A percentile compares a stretch with the other conserved stretches of the same genome.
These are phyloP conservation scores for Debaryomyces robertsiae DNA, from an alignment of 1,139 yeast genomes.

Conservation along the genomic window DNA sequence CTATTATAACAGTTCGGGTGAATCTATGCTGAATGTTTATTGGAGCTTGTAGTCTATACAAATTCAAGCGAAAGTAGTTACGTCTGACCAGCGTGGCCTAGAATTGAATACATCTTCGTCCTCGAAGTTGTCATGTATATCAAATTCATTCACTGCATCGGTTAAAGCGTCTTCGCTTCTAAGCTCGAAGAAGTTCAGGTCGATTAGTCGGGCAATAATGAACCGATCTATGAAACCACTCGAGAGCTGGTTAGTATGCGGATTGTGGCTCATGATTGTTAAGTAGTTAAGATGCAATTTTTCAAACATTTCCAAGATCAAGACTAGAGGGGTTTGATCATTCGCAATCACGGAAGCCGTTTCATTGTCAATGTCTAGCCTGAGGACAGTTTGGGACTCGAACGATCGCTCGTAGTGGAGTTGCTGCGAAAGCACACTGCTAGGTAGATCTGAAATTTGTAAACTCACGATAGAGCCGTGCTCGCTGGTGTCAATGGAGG, in stretches of 20 bases:
- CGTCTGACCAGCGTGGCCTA: slow-evolving; percentile 18
- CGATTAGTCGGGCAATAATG: slow-evolving; percentile 34
- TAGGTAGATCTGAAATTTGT: slow-evolving; percentile 25
- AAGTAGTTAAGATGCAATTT: slow-evolving; percentile 42
- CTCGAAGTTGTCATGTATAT: slow-evolving; percentile 17
- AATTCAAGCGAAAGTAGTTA: slow-evolving; percentile 16
- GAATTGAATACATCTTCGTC: slow-evolving; percentile 18
- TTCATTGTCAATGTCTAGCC: slow-evolving; percentile 23
- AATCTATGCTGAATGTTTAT: no score
- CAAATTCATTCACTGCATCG: slow-evolving; percentile 17
- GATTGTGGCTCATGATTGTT: slow-evolving; percentile 25
- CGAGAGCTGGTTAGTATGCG: slow-evolving; percentile 23
- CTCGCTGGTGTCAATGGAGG: slow-evolving; percentile 14
- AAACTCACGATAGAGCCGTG: slow-evolving; percentile 23
- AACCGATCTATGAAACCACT: slow-evolving; percentile 47
- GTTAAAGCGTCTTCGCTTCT: slow-evolving; percentile 6
- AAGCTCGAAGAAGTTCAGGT: slow-evolving; percentile 29
- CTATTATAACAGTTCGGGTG: no score
- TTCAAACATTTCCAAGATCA: slow-evolving; percentile 44
- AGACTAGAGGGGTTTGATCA: slow-evolving; percentile 37
- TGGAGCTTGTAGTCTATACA: not conserved
- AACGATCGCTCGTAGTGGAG: slow-evolving; percentile 26
- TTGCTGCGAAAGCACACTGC: slow-evolving; percentile 27
- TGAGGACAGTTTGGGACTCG: slow-evolving; percentile 12
- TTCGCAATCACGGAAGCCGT: slow-evolving; percentile 29